Evolutionary conservation across 768 basidiomycete species (phyloP), one percentile per base, ranked within the genome.

Genomic region (Tylopilus subfusipes): DNA sequence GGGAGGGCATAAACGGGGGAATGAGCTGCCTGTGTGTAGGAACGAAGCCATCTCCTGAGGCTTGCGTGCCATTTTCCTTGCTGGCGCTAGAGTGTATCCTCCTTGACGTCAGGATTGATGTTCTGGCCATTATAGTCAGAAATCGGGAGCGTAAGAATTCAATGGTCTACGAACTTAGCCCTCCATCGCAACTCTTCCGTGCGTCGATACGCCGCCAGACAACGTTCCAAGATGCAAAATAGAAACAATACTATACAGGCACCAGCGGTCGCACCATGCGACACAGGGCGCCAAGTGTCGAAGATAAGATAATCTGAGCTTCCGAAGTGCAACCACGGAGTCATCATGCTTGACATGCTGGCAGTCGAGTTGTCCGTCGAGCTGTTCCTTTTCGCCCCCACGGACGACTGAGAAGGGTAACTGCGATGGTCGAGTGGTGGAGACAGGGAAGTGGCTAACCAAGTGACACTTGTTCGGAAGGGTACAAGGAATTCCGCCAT

Each of bases 281-380:
- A 85, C 3, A 77, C 77, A 0, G 93, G 92, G 6, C 68, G 71
- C 85, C 87, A 88, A 2, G 78, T 71, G 53, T 81, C 60, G 73
- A 94, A 93, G 68, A 82, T 73, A 93, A 93, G 68, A 82, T 73
- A 72, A 57, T 90, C 88, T 0, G 83, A 82, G 0, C 73, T 72
- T 21, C 78, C 77, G 59, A 90, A 86, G 66, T 91, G 90, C 16
- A 92, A 71, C 69, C 79, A 90, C 2, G 86, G 81, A 2, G 16
- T 52, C 51, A 73, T 76, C 87, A 88, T 90, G 75, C 10, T 19
- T 2, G 38, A 38, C 38, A 38, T 38, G n/a, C 50, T 59, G 18
- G 14, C 14, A 5, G 54, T 53, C 11, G 63, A 55, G 19, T 45
- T 57, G 55, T 18, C 43, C 54, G 42, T 53, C 50, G 42, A 34